Conservation (phyloP, 2,329 filamentous ascomycete genomes). For the Claviceps pazoutovae region DNA sequence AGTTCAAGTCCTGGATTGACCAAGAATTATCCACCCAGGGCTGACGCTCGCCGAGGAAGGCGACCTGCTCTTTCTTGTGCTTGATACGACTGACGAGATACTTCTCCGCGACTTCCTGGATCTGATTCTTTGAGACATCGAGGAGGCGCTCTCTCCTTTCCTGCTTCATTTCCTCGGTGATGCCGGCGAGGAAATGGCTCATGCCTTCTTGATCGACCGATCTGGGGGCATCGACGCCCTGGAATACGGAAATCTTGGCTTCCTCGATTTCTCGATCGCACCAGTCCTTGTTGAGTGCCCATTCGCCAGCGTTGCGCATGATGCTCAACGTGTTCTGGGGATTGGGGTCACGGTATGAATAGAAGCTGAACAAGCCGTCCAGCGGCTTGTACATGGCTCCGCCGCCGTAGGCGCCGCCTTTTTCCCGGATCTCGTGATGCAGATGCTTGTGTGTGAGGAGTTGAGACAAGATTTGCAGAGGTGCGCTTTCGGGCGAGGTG, state of each 20-base stretch:
- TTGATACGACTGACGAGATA: conserved; percentile 60
- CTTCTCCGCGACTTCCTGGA: conserved; percentile 66
- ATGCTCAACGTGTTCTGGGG: conserved; percentile 76
- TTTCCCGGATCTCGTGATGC: conserved; percentile 94
- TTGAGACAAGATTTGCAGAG: conserved; percentile 78
- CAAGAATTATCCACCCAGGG: conserved; percentile 63
- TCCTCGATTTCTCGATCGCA: conserved; percentile 78
- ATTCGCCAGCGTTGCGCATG: conserved; percentile 68
- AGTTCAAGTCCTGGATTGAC: conserved; percentile 64
- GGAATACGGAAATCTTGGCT: conserved; percentile 90
- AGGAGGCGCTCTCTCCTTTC: conserved; percentile 68
- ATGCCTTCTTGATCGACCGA: conserved; percentile 82
- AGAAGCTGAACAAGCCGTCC: conserved; percentile 83
- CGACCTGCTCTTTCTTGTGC: conserved; percentile 45
- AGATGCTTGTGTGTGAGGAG: conserved; percentile 92
- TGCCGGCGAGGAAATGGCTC: conserved; percentile 67
- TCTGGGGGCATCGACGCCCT: conserved; percentile 75
- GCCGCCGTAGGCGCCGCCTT: conserved; percentile 90
- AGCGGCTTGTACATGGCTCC: conserved; percentile 71
- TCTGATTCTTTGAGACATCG: conserved; percentile 69
- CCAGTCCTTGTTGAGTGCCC: conserved; percentile 73
- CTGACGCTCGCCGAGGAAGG: conserved; percentile 73
- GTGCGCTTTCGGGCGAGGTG: conserved; percentile 56
- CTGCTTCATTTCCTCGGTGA: conserved; percentile 84
- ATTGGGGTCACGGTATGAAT: conserved; percentile 93